Evolutionary conservation across 768 basidiomycete genomes (phyloP), one percentile per base, ranked within the genome.

Genomic region (Lepiota brunneoincarnata): DNA sequence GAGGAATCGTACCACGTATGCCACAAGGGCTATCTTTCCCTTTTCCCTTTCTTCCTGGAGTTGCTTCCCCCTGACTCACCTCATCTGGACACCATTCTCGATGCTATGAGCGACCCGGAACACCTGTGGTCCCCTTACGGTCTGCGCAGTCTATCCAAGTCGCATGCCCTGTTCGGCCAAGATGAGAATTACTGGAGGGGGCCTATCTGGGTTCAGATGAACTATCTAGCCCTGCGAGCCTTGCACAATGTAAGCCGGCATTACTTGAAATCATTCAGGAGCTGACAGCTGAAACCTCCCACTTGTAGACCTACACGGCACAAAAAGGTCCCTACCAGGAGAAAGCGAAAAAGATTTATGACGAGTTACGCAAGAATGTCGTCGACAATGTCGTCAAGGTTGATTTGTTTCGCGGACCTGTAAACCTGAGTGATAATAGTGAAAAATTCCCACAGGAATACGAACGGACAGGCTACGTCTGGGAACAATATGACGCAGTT

Each of bases 121-220:
- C 89, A 93, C 58, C 80, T 98, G 28, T 98, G 96, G 96, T 96
- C 93, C 1, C 78, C 83, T 1, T 94, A 85, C 65, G 95, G 96
- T 23, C 73, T 98, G 34, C 87, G 95, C 24, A 95, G 92, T 58
- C 72, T 98, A 49, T 93, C 90, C 6, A 84, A 80, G n/a, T 82
- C 84, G 17, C 93, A 98, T 64, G 83, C 88, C n/a, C 81, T 91
- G 45, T 98, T 93, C 62, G 95, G 94, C 12, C 73, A 82, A 61
- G 96, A 89, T 43, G 95, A 98, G 70, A 91, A 98, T 72, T 98
- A 98, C 69, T 98, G 95, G 95, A 88, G 87, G 63, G 94, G 96
- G 1, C 91, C 95, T 2, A 89, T 98, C 45, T 98, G 95, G 95
- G 81, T 97, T 35, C 95, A 93, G 68, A 95, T 98, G 89, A 98